phyloP scores from a whole-genome alignment of 768 basidiomycete species.

The Pleurotus ostreatus region DNA sequence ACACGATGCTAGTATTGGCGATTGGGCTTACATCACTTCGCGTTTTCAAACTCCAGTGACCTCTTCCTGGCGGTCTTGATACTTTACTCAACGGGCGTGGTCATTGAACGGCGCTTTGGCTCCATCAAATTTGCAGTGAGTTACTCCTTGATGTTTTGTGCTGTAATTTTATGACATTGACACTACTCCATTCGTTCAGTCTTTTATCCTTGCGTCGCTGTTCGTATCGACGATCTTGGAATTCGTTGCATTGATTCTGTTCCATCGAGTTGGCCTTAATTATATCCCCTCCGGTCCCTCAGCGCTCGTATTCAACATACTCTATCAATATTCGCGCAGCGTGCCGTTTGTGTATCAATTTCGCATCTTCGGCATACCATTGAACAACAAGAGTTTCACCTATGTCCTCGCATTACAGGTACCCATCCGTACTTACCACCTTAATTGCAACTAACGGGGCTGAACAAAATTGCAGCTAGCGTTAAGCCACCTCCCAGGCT shows the following conservation, averaged over 20 bases:
- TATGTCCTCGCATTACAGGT: constrained; percentile 77
- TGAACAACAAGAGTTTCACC: constrained; percentile 73
- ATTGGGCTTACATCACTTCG: constrained; percentile 65
- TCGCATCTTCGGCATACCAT: constrained; percentile 65
- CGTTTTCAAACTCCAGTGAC: constrained; percentile 83
- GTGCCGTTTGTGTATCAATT: constrained; percentile 77
- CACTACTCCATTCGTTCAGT: constrained; percentile 41
- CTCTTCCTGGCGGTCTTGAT: constrained; percentile 73
- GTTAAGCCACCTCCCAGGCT: constrained; percentile 63
- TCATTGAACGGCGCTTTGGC: constrained; percentile 83
- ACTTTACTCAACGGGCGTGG: constrained; percentile 65
- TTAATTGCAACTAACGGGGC: too few species aligned
- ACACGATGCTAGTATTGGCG: constrained; percentile 74
- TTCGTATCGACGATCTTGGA: constrained; percentile 66
- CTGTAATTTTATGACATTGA: constrained; percentile 1
- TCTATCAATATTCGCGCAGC: constrained; percentile 80
- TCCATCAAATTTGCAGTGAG: constrained; percentile 83
- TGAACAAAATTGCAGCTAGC: constrained; percentile 47
- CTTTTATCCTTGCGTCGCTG: constrained; percentile 68
- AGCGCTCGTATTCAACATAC: constrained; percentile 70
- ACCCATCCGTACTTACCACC: background rate
- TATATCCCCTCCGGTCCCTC: constrained; percentile 73
- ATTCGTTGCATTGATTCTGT: constrained; percentile 58
- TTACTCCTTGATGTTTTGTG: background rate
- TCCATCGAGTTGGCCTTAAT: constrained; percentile 68